Percentiles rank a stretch among this genome's conserved stretches.
These are phyloP conservation scores for Narthecium ossifragum DNA, from an alignment of 106 monocot genomes.

Conservation along the genomic window DNA sequence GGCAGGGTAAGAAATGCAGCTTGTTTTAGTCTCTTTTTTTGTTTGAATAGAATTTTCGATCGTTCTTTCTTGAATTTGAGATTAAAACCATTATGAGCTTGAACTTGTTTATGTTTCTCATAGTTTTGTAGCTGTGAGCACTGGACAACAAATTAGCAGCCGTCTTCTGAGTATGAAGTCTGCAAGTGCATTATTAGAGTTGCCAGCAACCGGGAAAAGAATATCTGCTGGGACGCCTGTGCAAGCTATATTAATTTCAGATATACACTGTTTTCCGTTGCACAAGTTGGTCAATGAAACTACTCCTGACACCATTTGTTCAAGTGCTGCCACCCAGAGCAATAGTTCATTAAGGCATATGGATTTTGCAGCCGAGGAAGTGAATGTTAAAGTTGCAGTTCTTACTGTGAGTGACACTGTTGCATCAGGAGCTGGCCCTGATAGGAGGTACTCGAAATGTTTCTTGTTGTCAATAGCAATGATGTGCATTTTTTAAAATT, in stretches of 20 bases:
- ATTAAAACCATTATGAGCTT: too few relatives aligned
- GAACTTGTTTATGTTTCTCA: conserved; percentile 7
- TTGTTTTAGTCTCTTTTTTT: neutral
- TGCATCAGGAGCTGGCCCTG: conserved; percentile 77
- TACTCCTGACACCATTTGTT: conserved; percentile 2
- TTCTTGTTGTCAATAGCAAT: too few relatives aligned
- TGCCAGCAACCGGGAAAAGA: conserved; percentile 46
- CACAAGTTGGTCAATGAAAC: conserved; percentile 8
- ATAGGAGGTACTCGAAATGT: conserved; percentile 71
- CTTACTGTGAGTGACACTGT: conserved; percentile 99
- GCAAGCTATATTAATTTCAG: conserved; percentile 69
- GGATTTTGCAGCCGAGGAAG: conserved; percentile 11
- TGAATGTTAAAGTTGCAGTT: conserved; percentile 69
- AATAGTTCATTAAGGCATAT: conserved; percentile 4
- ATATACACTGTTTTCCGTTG: conserved; percentile 36
- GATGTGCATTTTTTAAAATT: too few relatives aligned
- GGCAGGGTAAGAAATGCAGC: conserved; percentile 49
- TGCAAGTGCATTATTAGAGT: conserved; percentile 85
- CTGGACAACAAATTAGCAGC: conserved; percentile 82
- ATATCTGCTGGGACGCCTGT: conserved; percentile 69
- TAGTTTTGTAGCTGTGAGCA: conserved; percentile 94
- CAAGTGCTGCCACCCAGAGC: conserved; percentile 4
- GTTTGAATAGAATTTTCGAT: neutral
- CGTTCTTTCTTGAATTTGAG: neutral
- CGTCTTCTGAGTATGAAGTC: conserved; percentile 92